Evolutionary conservation across 768 basidiomycete species (phyloP).

Genomic region (Dentipellis fragilis): DNA sequence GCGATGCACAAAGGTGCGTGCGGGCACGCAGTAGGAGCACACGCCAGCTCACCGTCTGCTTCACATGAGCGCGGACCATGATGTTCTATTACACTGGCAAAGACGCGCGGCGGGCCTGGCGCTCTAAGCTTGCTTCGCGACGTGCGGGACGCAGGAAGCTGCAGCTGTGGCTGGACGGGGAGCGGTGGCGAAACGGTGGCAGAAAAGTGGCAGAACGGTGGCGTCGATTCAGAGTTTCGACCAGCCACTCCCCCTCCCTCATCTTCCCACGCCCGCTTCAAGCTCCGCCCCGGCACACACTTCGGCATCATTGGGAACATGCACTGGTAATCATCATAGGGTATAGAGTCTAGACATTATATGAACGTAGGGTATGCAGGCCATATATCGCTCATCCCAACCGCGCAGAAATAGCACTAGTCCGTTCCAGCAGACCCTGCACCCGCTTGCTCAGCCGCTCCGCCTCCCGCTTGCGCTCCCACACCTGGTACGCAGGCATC

Average conservation of each 20-base stretch:
- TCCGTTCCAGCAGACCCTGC: constrained; percentile 59
- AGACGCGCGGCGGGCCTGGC: background rate
- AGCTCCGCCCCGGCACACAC: too few species aligned
- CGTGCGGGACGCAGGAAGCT: background rate
- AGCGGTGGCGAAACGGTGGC: constrained; percentile 12
- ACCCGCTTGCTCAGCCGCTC: constrained; percentile 63
- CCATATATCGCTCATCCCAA: constrained; percentile 1
- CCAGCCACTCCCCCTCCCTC: too few species aligned
- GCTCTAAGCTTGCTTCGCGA: background rate
- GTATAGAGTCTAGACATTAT: background rate
- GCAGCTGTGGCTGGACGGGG: constrained; percentile 12
- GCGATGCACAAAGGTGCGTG: constrained; percentile 5
- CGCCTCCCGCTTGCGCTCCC: constrained; percentile 66
- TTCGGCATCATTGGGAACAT: too few species aligned
- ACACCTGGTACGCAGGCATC: constrained; percentile 73
- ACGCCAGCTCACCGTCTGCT: constrained; percentile 23
- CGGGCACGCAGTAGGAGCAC: constrained; percentile 21
- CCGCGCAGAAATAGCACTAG: constrained; percentile 30
- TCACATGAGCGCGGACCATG: constrained; percentile 18
- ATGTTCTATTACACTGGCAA: constrained; percentile 2
- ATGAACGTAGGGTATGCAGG: background rate
- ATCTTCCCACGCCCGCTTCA: too few species aligned
- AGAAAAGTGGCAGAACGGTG: constrained; percentile 13
- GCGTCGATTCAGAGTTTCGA: constrained; percentile 1
- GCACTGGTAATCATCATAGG: background rate